A percentile compares a stretch with the other conserved stretches of the same genome.
Evolutionary conservation across 371 early-diverging fungal species (phyloP).

Genomic region (Polyrhizophydium stewartii): DNA sequence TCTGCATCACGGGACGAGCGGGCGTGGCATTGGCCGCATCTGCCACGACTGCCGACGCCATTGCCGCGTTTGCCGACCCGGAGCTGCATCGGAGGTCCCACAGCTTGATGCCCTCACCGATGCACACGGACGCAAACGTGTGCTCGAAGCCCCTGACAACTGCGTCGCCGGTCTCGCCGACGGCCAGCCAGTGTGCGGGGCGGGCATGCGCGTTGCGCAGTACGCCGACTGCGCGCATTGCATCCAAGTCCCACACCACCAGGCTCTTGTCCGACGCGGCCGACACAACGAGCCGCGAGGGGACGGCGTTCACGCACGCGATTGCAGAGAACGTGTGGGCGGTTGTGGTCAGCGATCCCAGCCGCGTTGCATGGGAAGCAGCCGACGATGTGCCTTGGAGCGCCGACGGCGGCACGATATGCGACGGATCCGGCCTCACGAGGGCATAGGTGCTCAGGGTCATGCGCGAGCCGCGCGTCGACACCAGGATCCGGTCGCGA

Average conservation of each 20-base stretch:
- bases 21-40: background rate
- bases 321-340: slow-evolving; percentile 14
- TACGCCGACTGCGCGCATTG: background rate
- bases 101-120: background rate
- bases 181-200: slow-evolving; percentile 5
- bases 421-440: too few relatives aligned
- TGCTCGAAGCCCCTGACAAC: slow-evolving; percentile 1
- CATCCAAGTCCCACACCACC: slow-evolving; percentile 13
- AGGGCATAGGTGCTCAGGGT: slow-evolving; percentile 10
- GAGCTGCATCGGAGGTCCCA: background rate
- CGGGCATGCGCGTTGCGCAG: slow-evolving; percentile 10
- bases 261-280: slow-evolving; percentile 18
- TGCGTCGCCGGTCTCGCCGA: background rate
- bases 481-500: slow-evolving; percentile 10
- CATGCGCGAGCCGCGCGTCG: slow-evolving; percentile 1
- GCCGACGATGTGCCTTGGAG: too few relatives aligned
- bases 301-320: slow-evolving; percentile 13
- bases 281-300: slow-evolving; percentile 10
- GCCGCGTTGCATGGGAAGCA: too few relatives aligned
- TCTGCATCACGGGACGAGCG: slow-evolving; percentile 4
- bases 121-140: background rate
- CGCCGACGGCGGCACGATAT: too few relatives aligned
- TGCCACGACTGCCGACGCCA: too few relatives aligned
- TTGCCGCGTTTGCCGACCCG: slow-evolving; percentile 10
- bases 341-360: too few relatives aligned